Evolutionary conservation across 164 flowering plant species (phyloP).

Genomic region (Aristolochia contorta): DNA sequence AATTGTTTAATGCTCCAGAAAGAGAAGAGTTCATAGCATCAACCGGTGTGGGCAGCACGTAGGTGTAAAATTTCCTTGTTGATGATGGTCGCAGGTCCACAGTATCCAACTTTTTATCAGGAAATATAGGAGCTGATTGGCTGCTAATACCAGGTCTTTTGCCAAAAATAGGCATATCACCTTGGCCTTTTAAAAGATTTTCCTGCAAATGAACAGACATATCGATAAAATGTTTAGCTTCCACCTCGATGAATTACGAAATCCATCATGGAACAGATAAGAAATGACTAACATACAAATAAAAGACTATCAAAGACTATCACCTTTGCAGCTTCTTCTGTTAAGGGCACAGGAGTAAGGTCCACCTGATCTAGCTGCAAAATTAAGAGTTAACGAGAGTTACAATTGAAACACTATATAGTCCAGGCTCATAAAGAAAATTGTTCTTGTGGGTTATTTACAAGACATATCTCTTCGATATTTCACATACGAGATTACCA

Average conservation of each 20-base stretch:
- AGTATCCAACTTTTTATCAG: conserved; percentile 39
- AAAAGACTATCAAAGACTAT: not conserved
- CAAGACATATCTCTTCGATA: too few species aligned
- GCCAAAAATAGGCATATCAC: conserved; percentile 22
- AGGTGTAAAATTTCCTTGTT: conserved; percentile 50
- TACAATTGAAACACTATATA: not conserved
- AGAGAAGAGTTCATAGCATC: conserved; percentile 40
- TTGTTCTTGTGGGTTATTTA: too few species aligned
- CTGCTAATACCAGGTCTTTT: conserved; percentile 34
- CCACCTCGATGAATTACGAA: too few species aligned
- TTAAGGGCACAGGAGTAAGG: conserved; percentile 25
- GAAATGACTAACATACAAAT: too few species aligned
- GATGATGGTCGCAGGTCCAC: conserved; percentile 32
- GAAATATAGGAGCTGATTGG: conserved; percentile 76
- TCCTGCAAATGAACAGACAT: conserved; percentile 35
- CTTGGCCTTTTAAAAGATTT: conserved; percentile 22
- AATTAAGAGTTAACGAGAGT: not conserved
- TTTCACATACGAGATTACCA: too few species aligned
- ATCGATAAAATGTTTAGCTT: too few species aligned
- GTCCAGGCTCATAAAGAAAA: not conserved
- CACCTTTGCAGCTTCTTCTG: conserved; percentile 41
- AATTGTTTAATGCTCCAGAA: conserved; percentile 20
- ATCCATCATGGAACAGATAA: too few species aligned
- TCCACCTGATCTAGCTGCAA: conserved; percentile 67
- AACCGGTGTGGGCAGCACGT: conserved; percentile 75